Evolutionary conservation across 2,329 filamentous ascomycete species (phyloP), one percentile per base, ranked within the genome.

Genomic region (Biscogniauxia marginata): DNA sequence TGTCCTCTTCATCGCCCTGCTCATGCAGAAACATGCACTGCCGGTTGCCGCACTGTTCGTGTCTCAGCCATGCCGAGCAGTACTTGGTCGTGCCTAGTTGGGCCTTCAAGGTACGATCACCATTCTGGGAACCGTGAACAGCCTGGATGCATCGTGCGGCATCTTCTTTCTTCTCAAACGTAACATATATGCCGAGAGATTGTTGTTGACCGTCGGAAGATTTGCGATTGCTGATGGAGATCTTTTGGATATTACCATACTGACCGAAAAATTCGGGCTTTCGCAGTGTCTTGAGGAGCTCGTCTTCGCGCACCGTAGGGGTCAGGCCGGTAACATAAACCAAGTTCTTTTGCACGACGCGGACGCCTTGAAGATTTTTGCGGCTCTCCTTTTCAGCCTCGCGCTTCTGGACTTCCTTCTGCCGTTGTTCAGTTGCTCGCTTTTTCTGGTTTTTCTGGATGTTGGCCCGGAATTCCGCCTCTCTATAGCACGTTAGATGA

Each of bases 21-120:
- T 99, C 96, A 70, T 99, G 95, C 50, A 99, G 76, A 73, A 99
- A 99, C 85, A 97, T 99, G 78, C 95, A 99, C 61, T 95, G 93
- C 51, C 93, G 87, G 69, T 99, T 99, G 55, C 90, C 92, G 74
- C 95, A 99, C 63, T 88, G 89, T 73, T 99, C 95, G 64, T 96
- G 92, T 56, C 96, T 89, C 18, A 99, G 81, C 79, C 96, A 99
- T 3, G 95, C 93, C 0, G 95, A 99, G 73, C 95, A 99, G 74
- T 99, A 99, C 72, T 99, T 99, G 4, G 95, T 99, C 0, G 95
- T 99, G 21, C 95, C 95, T 52, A 86, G 75, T 68, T 86, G 87
- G 3, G 85, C 93, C 78, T 91, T 88, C 19, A 99, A 76, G 13
- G 91, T 82, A 50, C 93, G 82, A 60, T 98, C 95, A 52, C 91